Conservation (phyloP, 1,139 yeast species). For the Eremothecium cymbalariae region DNA sequence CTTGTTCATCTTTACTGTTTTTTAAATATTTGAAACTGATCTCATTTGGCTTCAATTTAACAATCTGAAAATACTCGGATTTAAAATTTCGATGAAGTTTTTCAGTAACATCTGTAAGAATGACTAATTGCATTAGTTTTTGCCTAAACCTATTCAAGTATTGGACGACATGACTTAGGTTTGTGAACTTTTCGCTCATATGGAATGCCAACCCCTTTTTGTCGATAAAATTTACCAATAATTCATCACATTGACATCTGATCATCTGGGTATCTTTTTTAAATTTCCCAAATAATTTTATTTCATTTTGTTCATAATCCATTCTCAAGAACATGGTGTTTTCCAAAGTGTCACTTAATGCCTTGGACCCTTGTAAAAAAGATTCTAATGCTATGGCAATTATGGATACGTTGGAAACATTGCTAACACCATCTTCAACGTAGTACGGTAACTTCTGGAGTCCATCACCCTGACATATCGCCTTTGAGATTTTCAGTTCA, state of each 20-base stretch:
- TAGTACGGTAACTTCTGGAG: constrained; percentile 3
- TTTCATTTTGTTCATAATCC: constrained; percentile 27
- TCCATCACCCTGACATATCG: constrained; percentile 17
- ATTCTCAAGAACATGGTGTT: constrained; percentile 29
- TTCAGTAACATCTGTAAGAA: constrained; percentile 31
- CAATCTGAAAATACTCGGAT: constrained; percentile 27
- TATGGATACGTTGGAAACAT: constrained; percentile 16
- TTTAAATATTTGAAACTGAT: constrained; percentile 31
- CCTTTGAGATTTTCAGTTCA: constrained; percentile 26
- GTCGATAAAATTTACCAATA: constrained; percentile 25
- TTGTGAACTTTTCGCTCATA: constrained; percentile 24
- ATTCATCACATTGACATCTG: constrained; percentile 28
- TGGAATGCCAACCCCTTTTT: constrained; percentile 26
- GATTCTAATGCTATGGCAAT: constrained; percentile 28
- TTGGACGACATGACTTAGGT: constrained; percentile 25
- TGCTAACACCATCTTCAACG: not conserved
- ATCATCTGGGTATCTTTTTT: constrained; percentile 27
- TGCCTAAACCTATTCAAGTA: constrained; percentile 27
- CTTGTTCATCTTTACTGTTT: constrained; percentile 21
- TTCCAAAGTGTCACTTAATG: constrained; percentile 25
- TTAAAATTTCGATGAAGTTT: constrained; percentile 29
- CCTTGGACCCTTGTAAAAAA: constrained; percentile 27
- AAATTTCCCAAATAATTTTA: constrained; percentile 28
- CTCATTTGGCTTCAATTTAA: constrained; percentile 29
- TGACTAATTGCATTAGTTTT: constrained; percentile 29